phyloP scores from a whole-genome alignment of 148 eudicot genomes.

The Camellia lanceoleosa region DNA sequence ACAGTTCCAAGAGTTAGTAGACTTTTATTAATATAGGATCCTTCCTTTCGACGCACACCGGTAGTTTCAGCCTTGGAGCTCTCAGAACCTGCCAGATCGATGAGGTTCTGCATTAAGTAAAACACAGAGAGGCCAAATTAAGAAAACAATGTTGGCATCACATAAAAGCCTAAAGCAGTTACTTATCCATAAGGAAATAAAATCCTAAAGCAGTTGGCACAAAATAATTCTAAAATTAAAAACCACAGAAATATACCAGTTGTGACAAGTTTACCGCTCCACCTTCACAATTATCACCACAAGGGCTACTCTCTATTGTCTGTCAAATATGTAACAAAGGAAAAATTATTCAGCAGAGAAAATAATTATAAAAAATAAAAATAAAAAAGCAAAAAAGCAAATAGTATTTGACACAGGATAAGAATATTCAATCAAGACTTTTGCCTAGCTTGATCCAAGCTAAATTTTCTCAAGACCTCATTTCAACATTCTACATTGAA shows the following conservation, averaged over 20 bases:
- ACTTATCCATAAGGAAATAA: background rate
- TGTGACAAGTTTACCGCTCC: slow-evolving; percentile 92
- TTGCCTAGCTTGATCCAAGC: background rate
- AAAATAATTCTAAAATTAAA: slow-evolving; percentile 1
- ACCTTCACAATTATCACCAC: slow-evolving; percentile 77
- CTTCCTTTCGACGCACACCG: slow-evolving; percentile 93
- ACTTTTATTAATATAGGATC: slow-evolving; percentile 95
- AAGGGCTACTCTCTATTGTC: slow-evolving; percentile 99
- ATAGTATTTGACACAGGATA: background rate
- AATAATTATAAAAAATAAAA: background rate
- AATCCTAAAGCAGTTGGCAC: background rate
- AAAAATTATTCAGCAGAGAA: slow-evolving; percentile 5
- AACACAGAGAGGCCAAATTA: slow-evolving; percentile 18
- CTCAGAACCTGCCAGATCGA: slow-evolving; percentile 99
- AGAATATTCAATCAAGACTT: background rate
- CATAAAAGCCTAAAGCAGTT: background rate
- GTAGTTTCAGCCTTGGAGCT: slow-evolving; percentile 98
- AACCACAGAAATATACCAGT: slow-evolving; percentile 51
- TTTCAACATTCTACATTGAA: background rate
- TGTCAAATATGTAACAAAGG: slow-evolving; percentile 27
- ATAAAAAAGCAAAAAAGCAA: background rate
- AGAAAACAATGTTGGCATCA: background rate
- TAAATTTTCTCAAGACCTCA: background rate
- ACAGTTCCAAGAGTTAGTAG: slow-evolving; percentile 97
- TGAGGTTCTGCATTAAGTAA: slow-evolving; percentile 90